Evolutionary conservation across 129 eudicot species (phyloP), one percentile per base, ranked within the genome.

Genomic region (Centrapalus pauciflorus): DNA sequence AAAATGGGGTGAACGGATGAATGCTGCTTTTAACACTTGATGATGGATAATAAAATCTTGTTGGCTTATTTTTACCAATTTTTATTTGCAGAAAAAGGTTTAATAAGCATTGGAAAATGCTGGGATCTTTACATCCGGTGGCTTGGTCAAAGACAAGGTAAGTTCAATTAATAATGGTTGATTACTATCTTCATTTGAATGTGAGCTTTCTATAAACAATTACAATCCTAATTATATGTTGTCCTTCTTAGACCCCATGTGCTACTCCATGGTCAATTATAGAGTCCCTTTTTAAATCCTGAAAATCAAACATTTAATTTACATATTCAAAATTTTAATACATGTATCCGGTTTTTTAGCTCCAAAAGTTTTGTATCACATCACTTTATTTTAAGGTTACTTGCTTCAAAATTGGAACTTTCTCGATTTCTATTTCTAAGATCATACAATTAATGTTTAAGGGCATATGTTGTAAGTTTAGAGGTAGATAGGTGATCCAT

Each of bases 101-200:
- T 75, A 88, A 26, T 19, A 14, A 27, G 98, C 98, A 62, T 77
- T 91, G 80, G 96, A 91, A 78, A 86, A 85, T 65, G 98, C 96
- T 68, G 98, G 98, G 62, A 70, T 91, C 12, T 88, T 88, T 75
- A 85, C 95, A 58, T 91, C 96, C 6, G 96, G 95, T 61, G 96
- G 98, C 77, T 75, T 88, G 82, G 75, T 91, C 59, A 91, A 83
- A 74, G 98, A 91, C 79, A 91, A 91, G 98, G 98, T 91, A 83
- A 67, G 46, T 43, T 17, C 54, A 55, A 21, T 55, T n/a, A 27
- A 24, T 21, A 51, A 19, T 2, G 26, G 23, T 38, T 33, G 23
- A 60, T 23, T 60, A 48, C 60, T 21, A 10, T 59, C 21, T 45
- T 45, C 5, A 4, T 16, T n/a, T 16, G 52, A 14, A 45, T 45